phyloP scores from a whole-genome alignment of 371 early-diverging fungal genomes.

The Lichtheimia hyalospora region DNA sequence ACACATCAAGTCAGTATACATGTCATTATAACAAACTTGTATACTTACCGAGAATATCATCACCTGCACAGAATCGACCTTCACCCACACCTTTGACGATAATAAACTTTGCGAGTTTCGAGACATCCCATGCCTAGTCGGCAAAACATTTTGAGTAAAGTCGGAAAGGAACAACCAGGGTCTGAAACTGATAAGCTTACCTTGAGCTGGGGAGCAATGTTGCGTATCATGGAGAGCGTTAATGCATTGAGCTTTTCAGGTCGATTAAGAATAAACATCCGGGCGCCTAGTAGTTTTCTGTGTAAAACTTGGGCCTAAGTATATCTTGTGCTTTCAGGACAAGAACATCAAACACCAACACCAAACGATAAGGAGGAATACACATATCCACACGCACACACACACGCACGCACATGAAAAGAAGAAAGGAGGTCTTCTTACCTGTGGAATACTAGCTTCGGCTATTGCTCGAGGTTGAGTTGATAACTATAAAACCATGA shows the following conservation, averaged over 20 bases:
- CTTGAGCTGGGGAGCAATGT: conserved; percentile 83
- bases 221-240: conserved; percentile 84
- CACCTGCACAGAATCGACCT: conserved; percentile 94
- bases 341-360: neutral
- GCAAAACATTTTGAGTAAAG: neutral
- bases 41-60: conserved; percentile 80
- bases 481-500: neutral
- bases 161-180: no score
- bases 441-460: conserved; percentile 15
- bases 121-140: conserved; percentile 82
- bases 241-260: conserved; percentile 90
- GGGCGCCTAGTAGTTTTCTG: conserved; percentile 47
- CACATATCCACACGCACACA: no score
- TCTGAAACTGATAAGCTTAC: conserved; percentile 27
- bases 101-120: conserved; percentile 87
- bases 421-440: neutral
- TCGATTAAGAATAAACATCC: conserved; percentile 84
- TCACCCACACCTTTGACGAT: conserved; percentile 75
- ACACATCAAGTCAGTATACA: neutral
- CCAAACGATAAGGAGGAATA: no score
- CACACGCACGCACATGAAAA: neutral
- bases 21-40: neutral
- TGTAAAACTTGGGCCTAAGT: conserved; percentile 60
- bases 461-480: neutral
- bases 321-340: conserved; percentile 1